These are phyloP conservation scores for Sechiopsis laciniata DNA, from an alignment of 306 rosid species.

Conservation along the genomic window DNA sequence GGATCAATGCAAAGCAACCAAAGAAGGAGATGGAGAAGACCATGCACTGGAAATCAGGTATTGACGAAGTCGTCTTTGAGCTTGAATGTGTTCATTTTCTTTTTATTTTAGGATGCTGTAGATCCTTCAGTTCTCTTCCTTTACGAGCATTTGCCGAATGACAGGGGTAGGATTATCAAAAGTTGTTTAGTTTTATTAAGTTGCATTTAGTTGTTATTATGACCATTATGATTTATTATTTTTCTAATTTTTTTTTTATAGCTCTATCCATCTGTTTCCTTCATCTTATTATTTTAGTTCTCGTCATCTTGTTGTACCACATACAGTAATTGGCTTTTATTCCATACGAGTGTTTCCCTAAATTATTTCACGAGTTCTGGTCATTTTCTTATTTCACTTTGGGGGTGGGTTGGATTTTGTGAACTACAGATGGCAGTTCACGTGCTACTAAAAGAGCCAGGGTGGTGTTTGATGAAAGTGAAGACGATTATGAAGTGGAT, in stretches of 20 bases:
- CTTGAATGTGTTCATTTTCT: not conserved
- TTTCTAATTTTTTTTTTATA: not conserved
- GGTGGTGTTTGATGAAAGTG: conserved; percentile 54
- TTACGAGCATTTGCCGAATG: not conserved
- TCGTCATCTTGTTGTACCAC: conserved; percentile 10
- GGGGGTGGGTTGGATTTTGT: conserved; percentile 26
- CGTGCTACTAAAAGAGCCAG: conserved; percentile 77
- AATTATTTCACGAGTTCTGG: not conserved
- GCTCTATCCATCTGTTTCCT: conserved; percentile 4
- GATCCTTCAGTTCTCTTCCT: not conserved
- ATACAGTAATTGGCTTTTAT: not conserved
- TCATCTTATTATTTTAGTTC: not conserved
- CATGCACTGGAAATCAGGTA: conserved; percentile 83
- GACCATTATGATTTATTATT: not conserved
- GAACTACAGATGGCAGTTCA: conserved; percentile 54
- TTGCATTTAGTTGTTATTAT: not conserved
- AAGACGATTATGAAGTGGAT: conserved; percentile 60
- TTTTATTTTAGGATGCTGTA: not conserved
- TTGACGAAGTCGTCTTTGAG: conserved; percentile 14
- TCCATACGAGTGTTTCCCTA: not conserved
- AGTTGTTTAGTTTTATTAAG: not conserved
- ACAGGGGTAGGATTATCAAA: not conserved
- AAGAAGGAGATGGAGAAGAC: conserved; percentile 86
- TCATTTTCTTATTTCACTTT: conserved; percentile 19
- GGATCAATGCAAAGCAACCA: conserved; percentile 92